Evolutionary conservation across 768 basidiomycete genomes (phyloP).

Genomic region (Lentinula sp.): DNA sequence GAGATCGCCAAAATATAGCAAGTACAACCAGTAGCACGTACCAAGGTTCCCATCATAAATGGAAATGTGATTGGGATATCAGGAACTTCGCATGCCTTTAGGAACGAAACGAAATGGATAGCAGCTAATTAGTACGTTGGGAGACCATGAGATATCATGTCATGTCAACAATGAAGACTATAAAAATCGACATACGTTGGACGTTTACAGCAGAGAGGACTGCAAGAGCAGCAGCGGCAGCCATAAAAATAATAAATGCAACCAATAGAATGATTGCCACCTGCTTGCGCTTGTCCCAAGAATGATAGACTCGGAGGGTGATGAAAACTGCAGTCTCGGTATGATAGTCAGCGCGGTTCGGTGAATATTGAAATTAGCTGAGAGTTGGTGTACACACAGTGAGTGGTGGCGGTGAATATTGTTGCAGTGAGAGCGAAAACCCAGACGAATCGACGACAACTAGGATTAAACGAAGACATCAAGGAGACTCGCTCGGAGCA

Average conservation of each 20-base stretch:
- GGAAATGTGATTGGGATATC: background rate
- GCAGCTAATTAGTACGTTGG: background rate
- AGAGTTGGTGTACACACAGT: conserved; percentile 1
- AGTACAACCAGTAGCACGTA: background rate
- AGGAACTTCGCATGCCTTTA: background rate
- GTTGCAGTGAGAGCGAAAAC: conserved; percentile 3
- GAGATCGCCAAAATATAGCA: background rate
- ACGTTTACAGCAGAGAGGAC: background rate
- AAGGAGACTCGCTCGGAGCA: background rate
- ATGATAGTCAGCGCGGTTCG: background rate
- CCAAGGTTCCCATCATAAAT: background rate
- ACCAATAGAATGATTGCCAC: background rate
- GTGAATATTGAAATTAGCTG: background rate
- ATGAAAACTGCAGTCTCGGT: conserved; percentile 1
- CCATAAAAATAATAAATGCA: background rate
- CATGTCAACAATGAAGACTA: too few relatives aligned
- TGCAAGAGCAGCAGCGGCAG: background rate
- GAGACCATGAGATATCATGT: background rate
- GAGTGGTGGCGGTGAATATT: conserved; percentile 3
- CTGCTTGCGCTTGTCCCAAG: conserved; percentile 7
- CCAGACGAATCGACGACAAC: conserved; percentile 8
- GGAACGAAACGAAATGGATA: background rate
- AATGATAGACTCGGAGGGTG: conserved; percentile 2
- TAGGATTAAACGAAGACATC: background rate
- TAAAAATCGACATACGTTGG: background rate